Percentiles rank a stretch among this genome's conserved stretches.
Evolutionary conservation across 116 monocot species (phyloP).

Genomic region (Trichopus zeylanicus): DNA sequence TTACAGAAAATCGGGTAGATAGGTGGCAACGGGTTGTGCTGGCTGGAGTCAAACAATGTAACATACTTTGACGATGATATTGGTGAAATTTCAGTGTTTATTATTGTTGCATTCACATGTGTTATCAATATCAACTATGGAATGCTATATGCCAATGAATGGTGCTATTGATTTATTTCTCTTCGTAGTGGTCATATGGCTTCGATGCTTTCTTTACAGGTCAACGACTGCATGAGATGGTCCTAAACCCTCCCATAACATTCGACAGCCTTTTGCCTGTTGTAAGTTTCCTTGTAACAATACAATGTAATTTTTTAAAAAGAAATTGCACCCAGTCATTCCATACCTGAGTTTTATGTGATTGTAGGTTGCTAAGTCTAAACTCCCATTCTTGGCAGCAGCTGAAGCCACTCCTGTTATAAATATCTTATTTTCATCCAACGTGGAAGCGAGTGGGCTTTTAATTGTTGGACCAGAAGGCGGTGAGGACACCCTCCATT

Average conservation of each 20-base stretch:
- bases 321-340: no score
- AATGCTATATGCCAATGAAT: no score
- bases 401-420: slow-evolving; percentile 77
- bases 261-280: slow-evolving; percentile 42
- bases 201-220: slow-evolving; percentile 41
- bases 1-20: slow-evolving; percentile 73
- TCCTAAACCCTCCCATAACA: slow-evolving; percentile 53
- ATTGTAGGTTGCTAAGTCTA: slow-evolving; percentile 41
- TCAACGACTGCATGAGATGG: slow-evolving; percentile 84
- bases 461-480: slow-evolving; percentile 91
- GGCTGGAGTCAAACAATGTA: slow-evolving; percentile 95
- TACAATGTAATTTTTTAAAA: no score
- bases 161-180: no score
- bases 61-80: not conserved
- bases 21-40: slow-evolving; percentile 73
- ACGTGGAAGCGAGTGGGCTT: slow-evolving; percentile 30
- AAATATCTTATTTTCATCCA: slow-evolving; percentile 27
- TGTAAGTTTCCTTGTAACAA: slow-evolving; percentile 41
- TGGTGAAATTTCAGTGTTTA: not conserved
- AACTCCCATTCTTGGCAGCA: slow-evolving; percentile 58
- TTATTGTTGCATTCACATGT: no score
- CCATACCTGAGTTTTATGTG: not conserved
- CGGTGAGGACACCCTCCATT: slow-evolving; percentile 34
- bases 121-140: no score
- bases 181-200: no score